phyloP scores from a whole-genome alignment of 257 asterid genomes.

The Echites panduratus region DNA sequence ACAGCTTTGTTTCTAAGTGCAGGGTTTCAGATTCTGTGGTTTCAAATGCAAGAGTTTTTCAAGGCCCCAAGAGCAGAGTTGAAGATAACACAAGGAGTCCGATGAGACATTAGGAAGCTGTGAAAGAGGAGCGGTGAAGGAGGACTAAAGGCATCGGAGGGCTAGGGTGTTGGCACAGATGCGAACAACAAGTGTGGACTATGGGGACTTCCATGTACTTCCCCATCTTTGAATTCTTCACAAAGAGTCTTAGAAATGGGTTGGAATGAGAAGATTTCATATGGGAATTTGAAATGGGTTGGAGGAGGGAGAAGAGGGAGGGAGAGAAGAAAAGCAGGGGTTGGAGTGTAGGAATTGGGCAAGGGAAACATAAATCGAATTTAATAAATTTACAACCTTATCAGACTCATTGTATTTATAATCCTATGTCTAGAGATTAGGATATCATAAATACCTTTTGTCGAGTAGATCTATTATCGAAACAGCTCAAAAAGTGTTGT shows the following conservation, averaged over 20 bases:
- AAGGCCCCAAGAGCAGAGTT: conserved; percentile 52
- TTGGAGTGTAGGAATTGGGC: no score
- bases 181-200: conserved; percentile 54
- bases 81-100: conserved; percentile 27
- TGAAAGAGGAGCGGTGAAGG: conserved; percentile 9
- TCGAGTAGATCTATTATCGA: no score
- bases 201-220: conserved; percentile 52
- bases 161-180: conserved; percentile 78
- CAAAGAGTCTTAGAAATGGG: neutral
- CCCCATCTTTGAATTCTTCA: conserved; percentile 31
- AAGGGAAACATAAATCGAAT: no score
- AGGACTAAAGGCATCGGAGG: conserved; percentile 44
- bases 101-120: conserved; percentile 12
- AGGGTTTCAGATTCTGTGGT: conserved; percentile 6
- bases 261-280: conserved; percentile 2
- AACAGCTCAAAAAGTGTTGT: no score
- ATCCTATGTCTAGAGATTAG: no score
- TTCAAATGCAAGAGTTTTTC: conserved; percentile 15
- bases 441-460: no score
- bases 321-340: no score
- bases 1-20: neutral
- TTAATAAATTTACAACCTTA: no score
- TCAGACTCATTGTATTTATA: no score
- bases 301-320: neutral
- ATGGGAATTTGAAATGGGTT: conserved; percentile 3